Evolutionary conservation across 352 stramenopile genomes (phyloP).

Genomic region (Pythium dissotocum): DNA sequence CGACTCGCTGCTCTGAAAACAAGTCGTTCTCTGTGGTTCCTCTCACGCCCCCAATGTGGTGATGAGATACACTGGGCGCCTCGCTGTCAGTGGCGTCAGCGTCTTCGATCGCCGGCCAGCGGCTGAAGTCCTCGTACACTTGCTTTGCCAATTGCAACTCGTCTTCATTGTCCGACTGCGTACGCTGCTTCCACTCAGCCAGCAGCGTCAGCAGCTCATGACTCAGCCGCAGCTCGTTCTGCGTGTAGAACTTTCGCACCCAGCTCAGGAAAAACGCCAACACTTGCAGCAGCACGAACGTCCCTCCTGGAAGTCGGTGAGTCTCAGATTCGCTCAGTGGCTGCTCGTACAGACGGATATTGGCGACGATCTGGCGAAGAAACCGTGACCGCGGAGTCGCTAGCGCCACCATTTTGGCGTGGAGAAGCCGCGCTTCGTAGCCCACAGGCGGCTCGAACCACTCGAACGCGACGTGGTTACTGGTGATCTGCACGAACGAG

Average conservation of each 20-base stretch:
- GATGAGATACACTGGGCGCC: not conserved
- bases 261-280: slow-evolving; percentile 50
- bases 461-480: slow-evolving; percentile 34
- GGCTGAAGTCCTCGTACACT: slow-evolving; percentile 44
- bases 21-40: not conserved
- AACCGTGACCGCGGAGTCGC: slow-evolving; percentile 20
- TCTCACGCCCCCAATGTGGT: not conserved
- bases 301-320: slow-evolving; percentile 25
- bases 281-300: slow-evolving; percentile 39
- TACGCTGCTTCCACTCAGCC: slow-evolving; percentile 27
- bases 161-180: slow-evolving; percentile 19
- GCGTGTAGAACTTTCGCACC: slow-evolving; percentile 45
- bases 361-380: slow-evolving; percentile 29
- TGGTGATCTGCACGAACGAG: slow-evolving; percentile 47
- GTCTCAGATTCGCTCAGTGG: not conserved
- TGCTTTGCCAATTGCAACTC: slow-evolving; percentile 33
- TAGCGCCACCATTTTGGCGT: slow-evolving; percentile 39
- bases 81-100: not conserved
- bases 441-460: slow-evolving; percentile 38
- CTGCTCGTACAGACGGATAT: slow-evolving; percentile 27
- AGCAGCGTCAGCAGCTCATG: slow-evolving; percentile 34
- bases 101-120: slow-evolving; percentile 41
- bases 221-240: slow-evolving; percentile 40
- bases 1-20: slow-evolving; percentile 14
- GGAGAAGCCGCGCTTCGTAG: slow-evolving; percentile 32